Conservation (phyloP, 306 rosid genomes). For the Quillaja saponaria region DNA sequence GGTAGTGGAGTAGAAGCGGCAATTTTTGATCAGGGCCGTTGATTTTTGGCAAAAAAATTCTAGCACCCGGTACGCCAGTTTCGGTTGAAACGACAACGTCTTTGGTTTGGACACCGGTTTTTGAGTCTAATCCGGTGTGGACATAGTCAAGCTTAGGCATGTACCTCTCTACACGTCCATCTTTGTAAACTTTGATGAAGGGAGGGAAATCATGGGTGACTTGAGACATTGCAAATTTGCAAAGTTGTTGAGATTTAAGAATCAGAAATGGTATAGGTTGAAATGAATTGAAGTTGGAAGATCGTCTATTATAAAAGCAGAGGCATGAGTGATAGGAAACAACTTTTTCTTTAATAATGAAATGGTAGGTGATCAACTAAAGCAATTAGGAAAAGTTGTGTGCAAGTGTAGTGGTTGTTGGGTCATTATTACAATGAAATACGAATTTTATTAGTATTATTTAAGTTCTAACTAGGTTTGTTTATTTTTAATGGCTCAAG, state of each 20-base stretch:
- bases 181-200: slow-evolving; percentile 25
- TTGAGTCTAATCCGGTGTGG: slow-evolving; percentile 21
- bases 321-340: no score
- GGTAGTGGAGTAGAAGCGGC: slow-evolving; percentile 39
- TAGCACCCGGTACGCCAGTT: slow-evolving; percentile 11
- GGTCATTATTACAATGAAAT: no score
- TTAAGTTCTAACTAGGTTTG: no score
- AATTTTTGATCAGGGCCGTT: slow-evolving; percentile 4
- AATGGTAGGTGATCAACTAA: no score
- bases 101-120: slow-evolving; percentile 25
- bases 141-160: background rate
- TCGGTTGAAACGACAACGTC: slow-evolving; percentile 23
- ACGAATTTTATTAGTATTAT: no score
- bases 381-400: no score
- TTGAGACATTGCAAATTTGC: background rate
- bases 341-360: no score
- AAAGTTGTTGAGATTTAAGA: background rate
- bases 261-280: no score
- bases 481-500: no score
- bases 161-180: slow-evolving; percentile 23
- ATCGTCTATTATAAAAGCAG: no score
- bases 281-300: no score
- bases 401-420: no score
- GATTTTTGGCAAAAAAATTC: slow-evolving; percentile 27
- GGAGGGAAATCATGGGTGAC: slow-evolving; percentile 27